A percentile compares a stretch with the other conserved stretches of the same genome.
phyloP scores from a whole-genome alignment of 2,329 filamentous ascomycete genomes.

The Rugonectria rugulosa region DNA sequence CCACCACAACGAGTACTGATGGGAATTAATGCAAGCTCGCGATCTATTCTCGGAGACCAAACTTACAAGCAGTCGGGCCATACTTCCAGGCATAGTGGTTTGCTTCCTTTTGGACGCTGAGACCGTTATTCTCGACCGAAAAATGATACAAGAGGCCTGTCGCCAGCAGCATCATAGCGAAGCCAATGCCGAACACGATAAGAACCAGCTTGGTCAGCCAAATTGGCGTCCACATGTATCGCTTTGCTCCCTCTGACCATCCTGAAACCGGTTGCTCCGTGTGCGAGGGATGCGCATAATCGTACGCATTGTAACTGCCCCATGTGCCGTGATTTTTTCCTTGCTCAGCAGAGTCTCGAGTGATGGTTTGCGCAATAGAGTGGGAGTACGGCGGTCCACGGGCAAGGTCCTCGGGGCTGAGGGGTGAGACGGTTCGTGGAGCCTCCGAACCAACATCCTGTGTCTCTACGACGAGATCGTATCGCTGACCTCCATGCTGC shows the following conservation, averaged over 20 bases:
- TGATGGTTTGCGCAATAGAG: constrained; percentile 2
- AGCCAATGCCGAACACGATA: constrained; percentile 27
- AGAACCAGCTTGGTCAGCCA: constrained; percentile 30
- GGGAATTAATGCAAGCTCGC: background rate
- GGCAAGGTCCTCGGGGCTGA: constrained; percentile 23
- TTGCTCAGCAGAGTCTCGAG: background rate
- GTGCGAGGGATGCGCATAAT: constrained; percentile 3
- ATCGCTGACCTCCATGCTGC: constrained; percentile 19
- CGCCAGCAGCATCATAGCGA: constrained; percentile 29
- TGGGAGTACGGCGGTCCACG: constrained; percentile 2
- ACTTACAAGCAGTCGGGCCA: constrained; percentile 34
- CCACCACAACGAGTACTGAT: constrained; percentile 36
- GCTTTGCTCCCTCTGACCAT: constrained; percentile 15
- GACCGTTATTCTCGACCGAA: constrained; percentile 28
- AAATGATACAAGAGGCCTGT: constrained; percentile 32
- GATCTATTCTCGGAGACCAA: background rate
- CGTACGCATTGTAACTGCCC: constrained; percentile 3
- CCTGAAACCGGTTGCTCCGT: background rate
- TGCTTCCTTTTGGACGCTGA: constrained; percentile 27
- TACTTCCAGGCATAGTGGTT: constrained; percentile 37
- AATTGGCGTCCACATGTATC: constrained; percentile 31
- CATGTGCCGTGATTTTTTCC: constrained; percentile 12
- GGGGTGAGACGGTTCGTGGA: constrained; percentile 10
- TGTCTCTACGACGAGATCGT: constrained; percentile 18
- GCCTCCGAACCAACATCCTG: constrained; percentile 8